A percentile compares a stretch with the other conserved stretches of the same genome.
These are phyloP conservation scores for Bifiguratus adelaidae DNA, from an alignment of 192 early-diverging fungal species.

Conservation along the genomic window DNA sequence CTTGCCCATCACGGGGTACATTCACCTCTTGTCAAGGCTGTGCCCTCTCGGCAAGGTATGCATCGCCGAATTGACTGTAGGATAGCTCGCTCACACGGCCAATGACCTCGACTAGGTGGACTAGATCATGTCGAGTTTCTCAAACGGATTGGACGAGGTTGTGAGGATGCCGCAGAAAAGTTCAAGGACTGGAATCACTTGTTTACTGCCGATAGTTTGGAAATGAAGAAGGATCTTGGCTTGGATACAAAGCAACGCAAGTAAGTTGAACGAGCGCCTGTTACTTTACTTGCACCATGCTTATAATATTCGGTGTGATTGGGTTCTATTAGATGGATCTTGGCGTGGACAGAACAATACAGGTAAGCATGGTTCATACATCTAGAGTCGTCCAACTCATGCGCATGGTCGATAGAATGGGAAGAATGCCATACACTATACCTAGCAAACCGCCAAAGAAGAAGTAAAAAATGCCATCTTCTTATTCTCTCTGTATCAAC, in stretches of 20 bases:
- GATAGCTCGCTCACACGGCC: too few species aligned
- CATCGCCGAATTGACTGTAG: too few species aligned
- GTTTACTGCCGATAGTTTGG: constrained; percentile 32
- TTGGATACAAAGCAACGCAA: constrained; percentile 50
- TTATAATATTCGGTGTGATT: not conserved
- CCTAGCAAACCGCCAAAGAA: not conserved
- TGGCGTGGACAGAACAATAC: constrained; percentile 42
- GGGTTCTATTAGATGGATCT: constrained; percentile 18
- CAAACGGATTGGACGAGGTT: not conserved
- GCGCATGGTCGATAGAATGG: not conserved
- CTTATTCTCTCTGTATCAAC: too few species aligned
- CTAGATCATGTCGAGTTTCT: not conserved
- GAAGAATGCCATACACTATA: not conserved
- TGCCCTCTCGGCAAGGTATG: too few species aligned
- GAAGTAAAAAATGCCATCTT: too few species aligned
- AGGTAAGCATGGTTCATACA: not conserved
- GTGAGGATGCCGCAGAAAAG: not conserved
- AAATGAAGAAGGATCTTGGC: constrained; percentile 45
- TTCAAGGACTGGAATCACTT: constrained; percentile 47
- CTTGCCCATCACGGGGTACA: too few species aligned
- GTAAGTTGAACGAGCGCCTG: constrained; percentile 9
- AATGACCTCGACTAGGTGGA: too few species aligned
- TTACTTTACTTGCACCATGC: not conserved
- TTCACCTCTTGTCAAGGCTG: too few species aligned
- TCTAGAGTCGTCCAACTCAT: not conserved